Conservation (phyloP, 192 early-diverging fungal species). For the Podila clonocystis region DNA sequence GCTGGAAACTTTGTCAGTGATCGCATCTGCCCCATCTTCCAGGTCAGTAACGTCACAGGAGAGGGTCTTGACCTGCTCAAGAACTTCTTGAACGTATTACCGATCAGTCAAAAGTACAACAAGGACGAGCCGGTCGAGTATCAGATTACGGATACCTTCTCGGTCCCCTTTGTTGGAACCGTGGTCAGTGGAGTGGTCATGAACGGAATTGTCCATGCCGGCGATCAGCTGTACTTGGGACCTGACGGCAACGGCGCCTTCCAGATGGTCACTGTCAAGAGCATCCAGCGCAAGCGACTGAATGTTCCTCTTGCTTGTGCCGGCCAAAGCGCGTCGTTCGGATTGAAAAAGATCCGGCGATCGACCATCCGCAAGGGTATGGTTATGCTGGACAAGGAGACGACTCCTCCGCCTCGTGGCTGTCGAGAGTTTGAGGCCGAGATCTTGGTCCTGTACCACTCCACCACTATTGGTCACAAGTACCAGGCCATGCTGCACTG, state of each 20-base stretch:
- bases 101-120: constrained; percentile 70
- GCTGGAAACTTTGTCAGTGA: constrained; percentile 87
- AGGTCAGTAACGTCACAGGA: constrained; percentile 91
- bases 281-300: constrained; percentile 90
- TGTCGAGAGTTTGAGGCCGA: constrained; percentile 88
- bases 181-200: constrained; percentile 87
- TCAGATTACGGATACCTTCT: constrained; percentile 91
- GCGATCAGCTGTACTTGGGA: constrained; percentile 85
- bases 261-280: constrained; percentile 78
- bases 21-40: constrained; percentile 94
- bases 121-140: constrained; percentile 68
- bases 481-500: constrained; percentile 98
- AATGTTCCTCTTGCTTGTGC: constrained; percentile 78
- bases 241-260: constrained; percentile 90
- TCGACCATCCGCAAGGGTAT: constrained; percentile 85
- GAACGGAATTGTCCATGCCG: constrained; percentile 78
- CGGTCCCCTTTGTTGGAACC: constrained; percentile 91
- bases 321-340: constrained; percentile 88
- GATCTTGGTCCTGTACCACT: constrained; percentile 90
- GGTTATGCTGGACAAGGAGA: constrained; percentile 72
- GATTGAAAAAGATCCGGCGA: constrained; percentile 86
- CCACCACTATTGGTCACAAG: constrained; percentile 87
- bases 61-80: constrained; percentile 78
- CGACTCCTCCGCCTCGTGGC: constrained; percentile 60
- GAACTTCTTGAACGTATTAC: constrained; percentile 88